These are phyloP conservation scores for Ceratobasidium papillatum DNA, from an alignment of 1,284 basidiomycete genomes.

Conservation along the genomic window DNA sequence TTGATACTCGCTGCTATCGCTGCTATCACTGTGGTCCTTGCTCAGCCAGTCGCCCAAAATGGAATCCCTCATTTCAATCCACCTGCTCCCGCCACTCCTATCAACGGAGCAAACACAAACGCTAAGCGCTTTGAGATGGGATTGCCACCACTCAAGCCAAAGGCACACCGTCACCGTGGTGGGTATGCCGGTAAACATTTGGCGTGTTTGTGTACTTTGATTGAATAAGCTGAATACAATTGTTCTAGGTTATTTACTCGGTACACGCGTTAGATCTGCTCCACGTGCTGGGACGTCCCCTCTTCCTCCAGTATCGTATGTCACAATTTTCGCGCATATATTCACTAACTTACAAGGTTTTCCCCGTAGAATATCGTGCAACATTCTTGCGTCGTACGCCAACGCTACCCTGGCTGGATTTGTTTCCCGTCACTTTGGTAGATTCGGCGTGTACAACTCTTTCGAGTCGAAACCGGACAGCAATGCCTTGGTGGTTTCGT, in stretches of 20 bases:
- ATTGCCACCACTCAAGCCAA: constrained; percentile 15
- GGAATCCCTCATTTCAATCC: neutral
- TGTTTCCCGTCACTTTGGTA: neutral
- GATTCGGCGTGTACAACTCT: neutral
- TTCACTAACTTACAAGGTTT: neutral
- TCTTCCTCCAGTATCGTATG: neutral
- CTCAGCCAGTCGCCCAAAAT: neutral
- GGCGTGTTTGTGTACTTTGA: neutral
- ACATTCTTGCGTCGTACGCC: neutral
- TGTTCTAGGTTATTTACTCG: neutral
- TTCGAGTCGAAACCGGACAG: neutral
- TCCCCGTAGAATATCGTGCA: neutral
- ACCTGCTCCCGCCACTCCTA: neutral
- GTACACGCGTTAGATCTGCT: neutral
- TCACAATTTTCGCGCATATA: neutral
- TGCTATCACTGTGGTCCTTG: neutral
- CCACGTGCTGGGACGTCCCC: constrained; percentile 2
- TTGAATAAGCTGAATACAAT: neutral
- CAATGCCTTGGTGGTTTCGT: constrained; percentile 16
- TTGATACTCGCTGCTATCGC: neutral
- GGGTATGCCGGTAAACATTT: neutral
- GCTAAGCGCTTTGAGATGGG: constrained; percentile 27
- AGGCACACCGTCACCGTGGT: constrained; percentile 11
- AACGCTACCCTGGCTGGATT: neutral
- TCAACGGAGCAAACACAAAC: constrained; percentile 11